Conservation (phyloP, 257 asterid species). For the Solanum medicagineum region DNA sequence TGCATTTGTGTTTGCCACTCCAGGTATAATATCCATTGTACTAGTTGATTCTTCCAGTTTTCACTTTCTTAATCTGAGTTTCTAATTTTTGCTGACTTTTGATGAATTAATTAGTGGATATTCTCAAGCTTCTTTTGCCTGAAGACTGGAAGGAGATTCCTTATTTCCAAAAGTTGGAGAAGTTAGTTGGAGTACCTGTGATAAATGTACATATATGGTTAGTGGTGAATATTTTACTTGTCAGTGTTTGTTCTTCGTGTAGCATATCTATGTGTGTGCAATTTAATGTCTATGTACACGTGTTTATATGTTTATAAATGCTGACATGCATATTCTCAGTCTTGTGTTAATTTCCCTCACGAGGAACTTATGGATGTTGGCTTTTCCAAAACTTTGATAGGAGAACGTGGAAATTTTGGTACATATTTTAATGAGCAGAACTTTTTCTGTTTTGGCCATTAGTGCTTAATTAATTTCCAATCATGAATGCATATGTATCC, state of each 20-base stretch:
- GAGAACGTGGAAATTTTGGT: background rate
- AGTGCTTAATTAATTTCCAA: background rate
- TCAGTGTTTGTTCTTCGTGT: background rate
- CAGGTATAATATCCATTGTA: conserved; percentile 40
- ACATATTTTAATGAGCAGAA: background rate
- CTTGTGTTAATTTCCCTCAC: background rate
- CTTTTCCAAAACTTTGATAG: background rate
- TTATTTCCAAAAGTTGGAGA: conserved; percentile 71
- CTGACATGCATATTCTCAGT: background rate
- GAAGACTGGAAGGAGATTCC: conserved; percentile 73
- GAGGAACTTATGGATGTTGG: background rate
- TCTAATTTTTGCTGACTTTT: conserved; percentile 1
- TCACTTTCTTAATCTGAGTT: background rate
- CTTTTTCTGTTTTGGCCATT: background rate
- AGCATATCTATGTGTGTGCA: background rate
- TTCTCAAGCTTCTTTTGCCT: conserved; percentile 85
- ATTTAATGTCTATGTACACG: background rate
- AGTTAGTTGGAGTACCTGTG: conserved; percentile 92
- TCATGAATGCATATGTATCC: background rate
- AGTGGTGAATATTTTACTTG: conserved; percentile 8
- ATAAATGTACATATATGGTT: conserved; percentile 91
- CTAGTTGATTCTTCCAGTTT: background rate
- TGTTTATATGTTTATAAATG: background rate
- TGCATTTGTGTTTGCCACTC: conserved; percentile 86
- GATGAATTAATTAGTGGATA: conserved; percentile 45